Percentiles rank a stretch among this genome's conserved stretches.
Evolutionary conservation across 2,329 filamentous ascomycete species (phyloP).

Genomic region (Clonostachys sp.): DNA sequence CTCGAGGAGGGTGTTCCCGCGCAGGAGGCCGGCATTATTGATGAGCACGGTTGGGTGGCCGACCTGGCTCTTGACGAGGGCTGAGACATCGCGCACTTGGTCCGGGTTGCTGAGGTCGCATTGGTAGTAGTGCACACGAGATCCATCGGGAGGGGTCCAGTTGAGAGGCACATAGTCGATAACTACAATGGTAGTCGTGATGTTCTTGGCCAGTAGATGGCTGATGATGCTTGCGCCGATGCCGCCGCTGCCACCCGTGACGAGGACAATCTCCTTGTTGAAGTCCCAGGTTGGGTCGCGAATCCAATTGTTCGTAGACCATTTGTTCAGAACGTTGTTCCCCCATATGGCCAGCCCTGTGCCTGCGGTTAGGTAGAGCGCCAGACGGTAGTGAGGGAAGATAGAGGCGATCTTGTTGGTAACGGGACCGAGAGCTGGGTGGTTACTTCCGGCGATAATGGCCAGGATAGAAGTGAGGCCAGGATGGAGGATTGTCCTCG

Average conservation of each 20-base stretch:
- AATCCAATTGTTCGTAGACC: not conserved
- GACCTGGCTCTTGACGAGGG: slow-evolving; percentile 74
- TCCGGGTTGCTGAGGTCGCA: slow-evolving; percentile 77
- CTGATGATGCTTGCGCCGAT: slow-evolving; percentile 76
- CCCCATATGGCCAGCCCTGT: no score
- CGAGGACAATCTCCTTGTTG: slow-evolving; percentile 83
- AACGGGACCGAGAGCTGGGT: no score
- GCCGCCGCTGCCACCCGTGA: slow-evolving; percentile 86
- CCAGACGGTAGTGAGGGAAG: no score
- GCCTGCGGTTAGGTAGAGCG: no score
- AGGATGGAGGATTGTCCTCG: no score
- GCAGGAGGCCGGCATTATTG: slow-evolving; percentile 88
- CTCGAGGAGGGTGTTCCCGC: slow-evolving; percentile 71
- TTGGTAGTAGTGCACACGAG: slow-evolving; percentile 64
- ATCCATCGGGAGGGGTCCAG: slow-evolving; percentile 60
- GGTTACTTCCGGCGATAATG: no score
- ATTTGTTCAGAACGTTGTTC: not conserved
- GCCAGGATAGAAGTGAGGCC: no score
- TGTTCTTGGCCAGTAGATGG: slow-evolving; percentile 92
- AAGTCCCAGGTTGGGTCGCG: slow-evolving; percentile 41
- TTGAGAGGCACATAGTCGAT: slow-evolving; percentile 67
- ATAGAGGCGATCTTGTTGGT: no score
- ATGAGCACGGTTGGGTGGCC: slow-evolving; percentile 86
- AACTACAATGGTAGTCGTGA: slow-evolving; percentile 81
- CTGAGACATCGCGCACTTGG: slow-evolving; percentile 59